Base-by-base conservation (phyloP, 1,284 basidiomycete genomes). In the Microstroma glucosiphilum region DNA sequence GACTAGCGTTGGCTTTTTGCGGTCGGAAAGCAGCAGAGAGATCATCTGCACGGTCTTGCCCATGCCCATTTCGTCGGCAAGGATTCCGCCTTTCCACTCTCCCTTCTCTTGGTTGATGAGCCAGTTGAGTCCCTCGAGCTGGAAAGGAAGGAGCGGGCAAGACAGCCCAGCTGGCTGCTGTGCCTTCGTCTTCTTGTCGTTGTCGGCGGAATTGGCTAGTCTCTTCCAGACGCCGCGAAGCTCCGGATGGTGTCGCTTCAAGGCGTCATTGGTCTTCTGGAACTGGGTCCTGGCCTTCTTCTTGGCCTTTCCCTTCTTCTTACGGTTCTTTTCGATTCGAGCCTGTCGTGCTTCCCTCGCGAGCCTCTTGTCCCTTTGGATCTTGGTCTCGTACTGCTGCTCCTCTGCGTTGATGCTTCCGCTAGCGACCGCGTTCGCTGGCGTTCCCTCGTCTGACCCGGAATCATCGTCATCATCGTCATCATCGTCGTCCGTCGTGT, bases 21-120 rank as follows among this genome's bases (percentile, higher is more conserved):
- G 81, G 76, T 91, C 89, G 0, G 88, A 88, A 1, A 94, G 86
- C 42, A 98, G 84, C 40, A 98, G 83, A 1, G 92, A 86, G 58
- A 98, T 93, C 71, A 94, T 93, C 78, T 98, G 96, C 65, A 98
- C 96, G 0, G 94, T 98, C 82, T 97, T 97, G 40, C 94, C 94
- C 94, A 97, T 96, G 43, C 91, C 91, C 69, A 77, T 79, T 40
- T 64, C 62, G 57, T 64, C 62, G 30, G 55, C 12, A 12, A 46
- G 54, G n/a, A 55, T 88, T 12, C 94, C 96, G 49, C 96, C 94
- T 56, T 83, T 83, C 91, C 93, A 97, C 6, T 86, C 81, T 2
- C 90, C 85, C 63, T 87, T 82, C 81, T 99, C 96, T 82, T 98
- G 96, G 75, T 91, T 85, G 67, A 87, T 86, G 89, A 99, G 93